phyloP scores from a whole-genome alignment of 768 basidiomycete species.

The Tulasnella sp. region DNA sequence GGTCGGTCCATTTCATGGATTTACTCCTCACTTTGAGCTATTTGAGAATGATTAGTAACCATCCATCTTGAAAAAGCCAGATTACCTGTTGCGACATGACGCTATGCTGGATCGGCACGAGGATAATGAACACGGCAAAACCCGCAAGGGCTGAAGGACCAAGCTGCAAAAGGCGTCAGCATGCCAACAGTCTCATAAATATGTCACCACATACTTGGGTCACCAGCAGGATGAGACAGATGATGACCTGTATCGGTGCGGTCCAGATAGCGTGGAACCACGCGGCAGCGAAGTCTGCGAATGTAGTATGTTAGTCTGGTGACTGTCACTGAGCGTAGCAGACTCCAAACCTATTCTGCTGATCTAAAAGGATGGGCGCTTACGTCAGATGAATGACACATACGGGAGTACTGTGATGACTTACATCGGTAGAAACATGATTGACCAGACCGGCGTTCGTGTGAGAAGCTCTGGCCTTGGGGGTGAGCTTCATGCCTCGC shows the following conservation, averaged over 20 bases:
- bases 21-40: slow-evolving; percentile 52
- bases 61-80: background rate
- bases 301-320: slow-evolving; percentile 20
- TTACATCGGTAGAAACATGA: slow-evolving; percentile 54
- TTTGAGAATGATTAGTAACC: slow-evolving; percentile 32
- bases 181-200: background rate
- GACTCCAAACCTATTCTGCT: slow-evolving; percentile 8
- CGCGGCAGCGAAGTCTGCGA: slow-evolving; percentile 39
- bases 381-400: background rate
- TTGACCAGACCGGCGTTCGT: slow-evolving; percentile 50
- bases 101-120: slow-evolving; percentile 57
- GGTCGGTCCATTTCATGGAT: slow-evolving; percentile 80
- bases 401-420: slow-evolving; percentile 14
- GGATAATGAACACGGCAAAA: slow-evolving; percentile 51
- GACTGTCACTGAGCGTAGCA: background rate
- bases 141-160: slow-evolving; percentile 48
- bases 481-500: slow-evolving; percentile 51
- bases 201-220: background rate
- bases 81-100: slow-evolving; percentile 63
- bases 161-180: slow-evolving; percentile 33
- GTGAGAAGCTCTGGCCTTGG: slow-evolving; percentile 48
- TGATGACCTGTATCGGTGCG: slow-evolving; percentile 53
- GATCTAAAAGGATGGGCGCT: background rate
- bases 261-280: slow-evolving; percentile 39
- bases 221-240: slow-evolving; percentile 64